phyloP scores from a whole-genome alignment of 2,329 filamentous ascomycete species.

The Colletotrichum somersetense region DNA sequence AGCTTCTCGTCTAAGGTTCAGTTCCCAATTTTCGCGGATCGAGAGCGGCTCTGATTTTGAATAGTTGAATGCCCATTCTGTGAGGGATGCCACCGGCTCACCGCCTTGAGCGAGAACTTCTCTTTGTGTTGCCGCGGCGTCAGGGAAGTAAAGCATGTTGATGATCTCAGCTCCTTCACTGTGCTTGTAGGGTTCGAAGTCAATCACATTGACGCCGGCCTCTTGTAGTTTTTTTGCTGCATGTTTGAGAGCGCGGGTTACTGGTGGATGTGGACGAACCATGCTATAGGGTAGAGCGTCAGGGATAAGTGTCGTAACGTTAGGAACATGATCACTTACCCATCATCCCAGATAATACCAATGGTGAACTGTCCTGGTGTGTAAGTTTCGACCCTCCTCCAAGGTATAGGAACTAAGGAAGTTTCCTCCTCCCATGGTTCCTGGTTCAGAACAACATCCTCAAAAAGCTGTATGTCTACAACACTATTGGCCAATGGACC shows the following conservation, averaged over 20 bases:
- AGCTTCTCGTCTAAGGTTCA: constrained; percentile 43
- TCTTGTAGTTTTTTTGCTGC: constrained; percentile 41
- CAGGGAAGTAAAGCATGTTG: constrained; percentile 45
- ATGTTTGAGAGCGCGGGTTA: constrained; percentile 42
- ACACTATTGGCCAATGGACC: constrained; percentile 46
- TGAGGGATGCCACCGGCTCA: constrained; percentile 48
- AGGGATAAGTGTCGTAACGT: neutral
- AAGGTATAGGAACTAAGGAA: constrained; percentile 55
- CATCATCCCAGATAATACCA: constrained; percentile 45
- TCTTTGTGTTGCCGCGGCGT: constrained; percentile 43
- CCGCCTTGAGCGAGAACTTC: constrained; percentile 43
- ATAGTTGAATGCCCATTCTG: constrained; percentile 45
- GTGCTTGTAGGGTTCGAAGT: constrained; percentile 45
- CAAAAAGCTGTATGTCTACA: constrained; percentile 54
- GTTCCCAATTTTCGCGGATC: constrained; percentile 44
- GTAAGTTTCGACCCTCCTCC: constrained; percentile 48
- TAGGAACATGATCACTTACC: constrained; percentile 28
- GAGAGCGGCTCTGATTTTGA: constrained; percentile 33
- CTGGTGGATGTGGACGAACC: constrained; percentile 46
- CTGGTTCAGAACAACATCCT: constrained; percentile 52
- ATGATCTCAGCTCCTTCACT: constrained; percentile 44
- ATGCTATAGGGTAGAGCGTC: constrained; percentile 10
- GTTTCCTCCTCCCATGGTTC: constrained; percentile 59
- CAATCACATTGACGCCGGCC: constrained; percentile 45
- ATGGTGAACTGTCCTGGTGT: constrained; percentile 36